Evolutionary conservation across 371 early-diverging fungal species (phyloP), one percentile per base, ranked within the genome.

Genomic region (Coemansia sp.): DNA sequence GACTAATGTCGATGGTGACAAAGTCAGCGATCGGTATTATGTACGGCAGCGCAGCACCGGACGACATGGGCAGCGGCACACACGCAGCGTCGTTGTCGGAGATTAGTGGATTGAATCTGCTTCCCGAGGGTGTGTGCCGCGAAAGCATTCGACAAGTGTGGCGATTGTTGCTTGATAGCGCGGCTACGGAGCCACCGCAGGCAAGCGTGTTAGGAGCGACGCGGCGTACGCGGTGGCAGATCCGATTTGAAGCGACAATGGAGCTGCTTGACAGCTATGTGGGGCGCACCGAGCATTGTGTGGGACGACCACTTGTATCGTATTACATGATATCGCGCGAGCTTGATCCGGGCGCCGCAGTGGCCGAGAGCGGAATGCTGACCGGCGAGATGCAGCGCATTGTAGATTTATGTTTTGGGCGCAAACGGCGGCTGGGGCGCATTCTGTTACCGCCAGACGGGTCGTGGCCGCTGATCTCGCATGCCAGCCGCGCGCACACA

Each of bases 381-480:
- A 62, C 80, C 0, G 55, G 45, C 39, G 76, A 79, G 48, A 80
- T 80, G 80, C 80, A 80, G 58, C 34, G 50, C 13, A 79, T 79
- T 29, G 80, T 80, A 5, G 80, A 80, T 34, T 51, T 79, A 40
- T 80, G 81, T 52, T 66, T 80, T 51, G 67, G 68, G 11, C 72
- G 80, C 61, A 80, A 80, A 53, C 78, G 80, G n/a, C 62, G 80
- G 39, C 69, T 80, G 0, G 79, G 74, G 4, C 68, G 79, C 60
- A 78, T 80, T n/a, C 63, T 79, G 21, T 63, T 80, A 54, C 80
- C 80, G 45, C 80, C 72, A 55, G 91, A 91, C 78, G 89, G 89
- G 2, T 87, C 89, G 2, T 91, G 91, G 91, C 91, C 91, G 54
- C 74, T 91, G 40, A 89, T 91, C 34, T 88, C 91, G 3, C 88